A percentile compares a stretch with the other conserved stretches of the same genome.
Evolutionary conservation across 148 eudicot species (phyloP).

Genomic region (Drosera capensis): DNA sequence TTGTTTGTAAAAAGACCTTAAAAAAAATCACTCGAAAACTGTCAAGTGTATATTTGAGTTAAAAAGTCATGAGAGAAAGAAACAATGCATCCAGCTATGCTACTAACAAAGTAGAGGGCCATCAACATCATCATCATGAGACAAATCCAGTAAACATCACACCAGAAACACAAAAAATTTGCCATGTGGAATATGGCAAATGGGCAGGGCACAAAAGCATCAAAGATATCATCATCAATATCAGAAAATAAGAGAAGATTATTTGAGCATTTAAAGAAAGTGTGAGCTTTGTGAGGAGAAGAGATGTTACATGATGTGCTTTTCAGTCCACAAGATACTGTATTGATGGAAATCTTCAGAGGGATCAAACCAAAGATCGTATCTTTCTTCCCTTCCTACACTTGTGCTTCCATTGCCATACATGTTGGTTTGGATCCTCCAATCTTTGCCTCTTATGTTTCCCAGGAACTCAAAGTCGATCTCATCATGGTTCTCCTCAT

Average conservation of each 20-base stretch:
- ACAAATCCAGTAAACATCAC: too few relatives aligned
- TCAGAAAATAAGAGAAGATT: too few relatives aligned
- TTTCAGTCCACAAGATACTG: conserved; percentile 68
- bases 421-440: conserved; percentile 87
- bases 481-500: conserved; percentile 74
- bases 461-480: conserved; percentile 88
- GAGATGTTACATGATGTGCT: conserved; percentile 43
- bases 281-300: neutral
- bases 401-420: conserved; percentile 89
- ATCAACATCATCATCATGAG: too few relatives aligned
- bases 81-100: too few relatives aligned
- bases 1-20: too few relatives aligned
- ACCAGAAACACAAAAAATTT: too few relatives aligned
- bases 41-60: too few relatives aligned
- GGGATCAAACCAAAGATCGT: conserved; percentile 87
- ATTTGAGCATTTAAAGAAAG: neutral
- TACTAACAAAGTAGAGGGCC: too few relatives aligned
- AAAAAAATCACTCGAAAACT: too few relatives aligned
- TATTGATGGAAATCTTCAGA: conserved; percentile 75
- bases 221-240: neutral
- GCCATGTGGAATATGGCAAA: too few relatives aligned
- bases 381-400: conserved; percentile 82
- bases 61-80: too few relatives aligned
- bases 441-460: conserved; percentile 73
- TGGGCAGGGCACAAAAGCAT: too few relatives aligned